Conservation (phyloP, 228 moss, liverwort and hornwort genomes). For the Sphagnum magellanicum region DNA sequence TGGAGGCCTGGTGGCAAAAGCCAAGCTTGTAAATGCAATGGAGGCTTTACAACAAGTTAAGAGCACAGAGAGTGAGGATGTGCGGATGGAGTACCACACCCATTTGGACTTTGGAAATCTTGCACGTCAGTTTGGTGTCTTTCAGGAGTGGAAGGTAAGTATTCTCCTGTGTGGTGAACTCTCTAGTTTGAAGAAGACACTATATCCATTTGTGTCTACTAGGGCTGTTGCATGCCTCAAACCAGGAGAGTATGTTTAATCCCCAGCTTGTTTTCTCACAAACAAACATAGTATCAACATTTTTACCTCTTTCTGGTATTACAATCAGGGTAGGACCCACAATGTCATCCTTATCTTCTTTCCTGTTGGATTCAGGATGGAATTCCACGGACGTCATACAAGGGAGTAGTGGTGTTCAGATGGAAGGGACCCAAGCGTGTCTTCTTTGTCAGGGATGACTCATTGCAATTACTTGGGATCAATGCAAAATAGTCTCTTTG, state of each 20-base stretch:
- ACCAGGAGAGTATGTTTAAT: too few species aligned
- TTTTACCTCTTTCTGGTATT: too few species aligned
- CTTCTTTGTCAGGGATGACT: constrained; percentile 65
- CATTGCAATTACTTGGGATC: constrained; percentile 28
- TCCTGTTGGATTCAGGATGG: constrained; percentile 34
- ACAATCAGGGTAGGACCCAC: too few species aligned
- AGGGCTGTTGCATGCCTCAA: too few species aligned
- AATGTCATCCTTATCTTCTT: too few species aligned
- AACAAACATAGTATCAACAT: too few species aligned
- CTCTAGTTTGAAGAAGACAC: too few species aligned
- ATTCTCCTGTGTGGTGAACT: not conserved
- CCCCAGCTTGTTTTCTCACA: too few species aligned
- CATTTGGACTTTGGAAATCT: constrained; percentile 47
- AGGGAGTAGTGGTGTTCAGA: constrained; percentile 91
- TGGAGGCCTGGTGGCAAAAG: constrained; percentile 34
- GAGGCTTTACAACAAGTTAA: constrained; percentile 32
- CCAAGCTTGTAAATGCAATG: constrained; percentile 21
- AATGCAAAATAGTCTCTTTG: too few species aligned
- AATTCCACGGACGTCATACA: constrained; percentile 87
- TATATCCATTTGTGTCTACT: too few species aligned
- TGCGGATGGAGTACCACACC: constrained; percentile 54
- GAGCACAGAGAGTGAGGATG: constrained; percentile 53
- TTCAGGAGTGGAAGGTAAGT: constrained; percentile 72
- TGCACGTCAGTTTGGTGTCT: constrained; percentile 73
- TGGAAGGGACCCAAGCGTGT: constrained; percentile 64